Evolutionary conservation across 169 alveolate genomes (phyloP).

Genomic region (Cryptosporidium ubiquitum): DNA sequence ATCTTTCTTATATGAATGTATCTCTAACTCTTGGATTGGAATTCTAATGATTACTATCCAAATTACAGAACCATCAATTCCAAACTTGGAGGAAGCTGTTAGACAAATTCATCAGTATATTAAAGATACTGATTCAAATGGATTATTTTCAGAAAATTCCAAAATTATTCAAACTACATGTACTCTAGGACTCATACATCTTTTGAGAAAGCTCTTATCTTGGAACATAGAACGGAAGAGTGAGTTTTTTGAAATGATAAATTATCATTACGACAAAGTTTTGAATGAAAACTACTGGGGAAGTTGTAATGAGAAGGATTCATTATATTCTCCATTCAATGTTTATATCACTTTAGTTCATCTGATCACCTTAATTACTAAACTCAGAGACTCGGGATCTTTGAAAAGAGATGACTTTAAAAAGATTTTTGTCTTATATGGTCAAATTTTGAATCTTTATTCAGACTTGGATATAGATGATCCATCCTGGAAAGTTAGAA

Average conservation of each 20-base stretch:
- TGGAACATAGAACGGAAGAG: slow-evolving; percentile 33
- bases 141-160: no score
- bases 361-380: not conserved
- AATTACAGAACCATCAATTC: slow-evolving; percentile 1
- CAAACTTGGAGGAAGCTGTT: not conserved
- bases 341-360: not conserved
- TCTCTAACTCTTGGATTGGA: slow-evolving; percentile 47
- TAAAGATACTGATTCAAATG: not conserved
- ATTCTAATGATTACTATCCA: slow-evolving; percentile 24
- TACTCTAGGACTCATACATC: slow-evolving; percentile 30
- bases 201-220: slow-evolving; percentile 27
- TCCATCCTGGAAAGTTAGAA: not conserved
- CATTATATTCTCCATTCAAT: not conserved
- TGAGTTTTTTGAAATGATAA: slow-evolving; percentile 4
- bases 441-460: not conserved
- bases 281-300: not conserved
- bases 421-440: not conserved
- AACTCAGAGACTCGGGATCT: slow-evolving; percentile 15
- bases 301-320: no score
- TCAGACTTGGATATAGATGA: not conserved
- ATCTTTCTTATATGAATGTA: not conserved
- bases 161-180: not conserved
- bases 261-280: not conserved
- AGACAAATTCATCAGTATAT: slow-evolving; percentile 12
- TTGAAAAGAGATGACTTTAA: not conserved